A percentile compares a stretch with the other conserved stretches of the same genome.
These are phyloP conservation scores for Fremontodendron californicum DNA, from an alignment of 345 rosid genomes.

Conservation along the genomic window DNA sequence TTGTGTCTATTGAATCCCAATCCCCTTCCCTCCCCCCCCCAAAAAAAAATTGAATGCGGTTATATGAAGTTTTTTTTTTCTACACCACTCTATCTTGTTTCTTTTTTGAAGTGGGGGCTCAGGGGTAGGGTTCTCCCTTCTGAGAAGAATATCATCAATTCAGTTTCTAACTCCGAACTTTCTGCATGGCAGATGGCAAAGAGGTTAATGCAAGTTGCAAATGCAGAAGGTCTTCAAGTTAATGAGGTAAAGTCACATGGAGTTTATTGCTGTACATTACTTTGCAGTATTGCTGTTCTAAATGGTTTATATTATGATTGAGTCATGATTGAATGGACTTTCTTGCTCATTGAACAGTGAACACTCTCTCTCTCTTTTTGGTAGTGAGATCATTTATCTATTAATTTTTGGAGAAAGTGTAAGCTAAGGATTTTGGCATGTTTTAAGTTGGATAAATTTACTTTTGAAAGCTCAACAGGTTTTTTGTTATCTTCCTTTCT, in stretches of 20 bases:
- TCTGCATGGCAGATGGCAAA: constrained; percentile 74
- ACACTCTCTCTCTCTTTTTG: background rate
- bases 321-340: background rate
- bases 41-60: background rate
- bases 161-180: constrained; percentile 24
- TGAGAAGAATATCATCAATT: background rate
- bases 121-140: background rate
- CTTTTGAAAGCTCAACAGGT: background rate
- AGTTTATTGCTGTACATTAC: background rate
- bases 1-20: background rate
- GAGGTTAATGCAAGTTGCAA: constrained; percentile 80
- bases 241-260: constrained; percentile 46
- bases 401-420: background rate
- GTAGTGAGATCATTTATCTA: background rate
- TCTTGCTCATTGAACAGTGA: background rate
- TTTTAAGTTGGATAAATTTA: background rate
- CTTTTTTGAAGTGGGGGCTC: background rate
- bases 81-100: background rate
- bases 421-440: background rate
- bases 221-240: constrained; percentile 78
- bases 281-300: background rate
- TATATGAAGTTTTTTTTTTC: background rate
- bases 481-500: background rate
- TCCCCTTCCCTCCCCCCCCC: too few relatives aligned
- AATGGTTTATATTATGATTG: background rate